Evolutionary conservation across 208 protist genomes (phyloP).

Genomic region (Leishmania lainsoni): DNA sequence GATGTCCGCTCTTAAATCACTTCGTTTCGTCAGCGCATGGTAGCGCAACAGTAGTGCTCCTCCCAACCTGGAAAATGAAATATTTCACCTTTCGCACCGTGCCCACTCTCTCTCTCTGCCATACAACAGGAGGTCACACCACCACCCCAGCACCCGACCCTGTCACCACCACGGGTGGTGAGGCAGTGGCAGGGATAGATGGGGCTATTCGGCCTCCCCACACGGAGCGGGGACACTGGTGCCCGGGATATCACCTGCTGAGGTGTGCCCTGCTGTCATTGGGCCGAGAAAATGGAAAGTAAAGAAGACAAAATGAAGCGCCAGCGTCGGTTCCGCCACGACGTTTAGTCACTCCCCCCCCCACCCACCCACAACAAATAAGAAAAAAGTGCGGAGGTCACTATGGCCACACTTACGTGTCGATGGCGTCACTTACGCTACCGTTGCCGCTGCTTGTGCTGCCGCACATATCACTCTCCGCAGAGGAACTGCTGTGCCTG

Average conservation of each 20-base stretch:
- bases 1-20: not conserved
- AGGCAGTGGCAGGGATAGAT: not conserved
- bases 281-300: not conserved
- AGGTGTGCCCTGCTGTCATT: not conserved
- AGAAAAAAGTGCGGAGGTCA: no score
- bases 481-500: not conserved
- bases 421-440: not conserved
- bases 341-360: not conserved
- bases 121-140: not conserved
- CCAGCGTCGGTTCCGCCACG: not conserved
- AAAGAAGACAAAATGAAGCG: not conserved
- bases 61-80: not conserved
- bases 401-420: not conserved
- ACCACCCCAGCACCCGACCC: not conserved
- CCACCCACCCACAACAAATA: no score
- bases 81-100: not conserved
- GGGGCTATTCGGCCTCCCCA: not conserved
- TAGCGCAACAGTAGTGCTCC: not conserved
- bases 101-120: not conserved
- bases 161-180: not conserved
- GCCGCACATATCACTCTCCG: conserved; percentile 1
- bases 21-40: not conserved
- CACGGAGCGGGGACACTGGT: not conserved
- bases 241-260: not conserved
- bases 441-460: not conserved